Conservation (phyloP, 1,284 basidiomycete genomes). For the Leccinum pachyderme region DNA sequence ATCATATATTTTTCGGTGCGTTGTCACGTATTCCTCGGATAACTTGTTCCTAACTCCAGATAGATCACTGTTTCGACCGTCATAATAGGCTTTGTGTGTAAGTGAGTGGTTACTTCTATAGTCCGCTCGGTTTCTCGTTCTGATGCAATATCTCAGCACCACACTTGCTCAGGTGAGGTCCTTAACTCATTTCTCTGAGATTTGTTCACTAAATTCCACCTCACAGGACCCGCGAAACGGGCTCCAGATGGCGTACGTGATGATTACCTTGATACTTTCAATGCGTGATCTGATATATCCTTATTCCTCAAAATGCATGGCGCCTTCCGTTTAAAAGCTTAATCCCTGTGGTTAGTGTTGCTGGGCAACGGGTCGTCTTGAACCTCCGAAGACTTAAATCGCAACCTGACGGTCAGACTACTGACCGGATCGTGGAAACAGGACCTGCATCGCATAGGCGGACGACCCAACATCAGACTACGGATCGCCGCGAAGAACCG, state of each 20-base stretch:
- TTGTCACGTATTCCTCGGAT: neutral
- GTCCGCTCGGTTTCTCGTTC: neutral
- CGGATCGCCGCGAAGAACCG: neutral
- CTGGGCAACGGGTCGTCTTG: neutral
- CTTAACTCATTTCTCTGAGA: neutral
- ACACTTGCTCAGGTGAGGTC: neutral
- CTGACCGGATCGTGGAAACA: neutral
- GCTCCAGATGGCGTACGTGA: neutral
- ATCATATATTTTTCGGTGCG: neutral
- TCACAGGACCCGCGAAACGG: neutral
- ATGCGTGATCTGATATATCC: neutral
- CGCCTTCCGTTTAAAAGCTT: neutral
- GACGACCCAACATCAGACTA: neutral
- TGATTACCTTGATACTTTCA: neutral
- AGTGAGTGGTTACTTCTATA: neutral
- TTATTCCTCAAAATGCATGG: neutral
- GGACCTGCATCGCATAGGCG: neutral
- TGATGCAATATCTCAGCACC: neutral
- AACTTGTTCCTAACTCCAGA: neutral
- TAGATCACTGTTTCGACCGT: neutral
- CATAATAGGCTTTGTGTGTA: neutral
- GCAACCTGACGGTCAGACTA: neutral
- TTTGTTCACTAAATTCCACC: neutral
- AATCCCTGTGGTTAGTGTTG: neutral
- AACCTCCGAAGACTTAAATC: constrained; percentile 9